Evolutionary conservation across 1,284 basidiomycete species (phyloP).

Genomic region (Cutaneotrichosporon sp.): DNA sequence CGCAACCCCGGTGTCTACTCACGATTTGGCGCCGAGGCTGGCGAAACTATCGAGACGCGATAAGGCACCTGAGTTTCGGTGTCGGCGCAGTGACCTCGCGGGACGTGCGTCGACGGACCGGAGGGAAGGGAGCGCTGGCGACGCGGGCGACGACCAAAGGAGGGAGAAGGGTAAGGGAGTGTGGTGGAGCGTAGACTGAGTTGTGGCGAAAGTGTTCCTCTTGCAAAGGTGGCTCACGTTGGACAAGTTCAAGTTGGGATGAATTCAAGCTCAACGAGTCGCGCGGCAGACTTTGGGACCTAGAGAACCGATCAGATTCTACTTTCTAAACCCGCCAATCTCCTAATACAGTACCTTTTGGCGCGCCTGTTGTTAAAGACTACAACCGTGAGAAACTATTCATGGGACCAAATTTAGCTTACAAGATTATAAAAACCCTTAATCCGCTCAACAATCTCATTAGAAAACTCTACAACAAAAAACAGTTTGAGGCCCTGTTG

Average conservation of each 20-base stretch:
- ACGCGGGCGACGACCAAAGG: background rate
- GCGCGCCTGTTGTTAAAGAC: background rate
- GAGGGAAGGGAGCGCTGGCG: background rate
- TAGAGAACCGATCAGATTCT: background rate
- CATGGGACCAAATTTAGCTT: constrained; percentile 1
- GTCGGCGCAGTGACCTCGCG: constrained; percentile 4
- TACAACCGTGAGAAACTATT: background rate
- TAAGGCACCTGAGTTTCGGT: constrained; percentile 1
- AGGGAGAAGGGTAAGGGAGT: background rate
- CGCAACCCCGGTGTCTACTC: background rate
- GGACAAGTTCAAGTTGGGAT: background rate
- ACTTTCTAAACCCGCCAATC: no score
- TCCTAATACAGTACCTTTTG: no score
- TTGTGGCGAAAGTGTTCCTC: background rate
- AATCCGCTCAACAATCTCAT: background rate
- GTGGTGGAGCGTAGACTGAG: background rate
- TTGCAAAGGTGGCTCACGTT: constrained; percentile 1
- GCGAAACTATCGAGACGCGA: background rate
- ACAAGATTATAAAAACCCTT: background rate
- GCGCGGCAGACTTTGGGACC: background rate
- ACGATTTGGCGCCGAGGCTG: background rate
- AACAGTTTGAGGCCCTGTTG: no score
- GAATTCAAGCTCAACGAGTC: background rate
- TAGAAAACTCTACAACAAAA: background rate
- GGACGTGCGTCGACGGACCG: background rate